phyloP scores from a whole-genome alignment of 2,329 filamentous ascomycete genomes.

The Periconia sp. region DNA sequence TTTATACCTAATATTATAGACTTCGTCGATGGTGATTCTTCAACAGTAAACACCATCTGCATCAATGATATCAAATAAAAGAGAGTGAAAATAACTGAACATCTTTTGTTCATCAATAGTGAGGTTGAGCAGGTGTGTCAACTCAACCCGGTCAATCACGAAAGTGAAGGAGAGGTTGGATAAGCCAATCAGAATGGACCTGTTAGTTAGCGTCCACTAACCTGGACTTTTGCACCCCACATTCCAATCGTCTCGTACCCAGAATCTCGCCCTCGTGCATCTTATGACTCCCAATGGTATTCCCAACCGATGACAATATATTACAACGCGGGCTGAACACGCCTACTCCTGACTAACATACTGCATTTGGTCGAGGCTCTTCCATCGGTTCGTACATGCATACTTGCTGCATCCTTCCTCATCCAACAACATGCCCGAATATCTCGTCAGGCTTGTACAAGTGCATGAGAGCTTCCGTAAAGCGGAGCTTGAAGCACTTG shows the following conservation, averaged over 20 bases:
- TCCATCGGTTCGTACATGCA: background rate
- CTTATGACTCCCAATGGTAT: background rate
- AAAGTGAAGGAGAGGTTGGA: background rate
- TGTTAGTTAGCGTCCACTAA: background rate
- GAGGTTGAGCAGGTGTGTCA: too few species aligned
- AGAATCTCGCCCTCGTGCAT: too few species aligned
- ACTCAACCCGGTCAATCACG: too few species aligned
- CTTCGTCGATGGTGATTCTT: too few species aligned
- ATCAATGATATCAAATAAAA: too few species aligned
- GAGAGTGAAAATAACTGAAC: too few species aligned
- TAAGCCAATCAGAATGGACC: background rate
- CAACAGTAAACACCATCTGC: too few species aligned
- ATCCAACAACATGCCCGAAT: slow-evolving; percentile 59
- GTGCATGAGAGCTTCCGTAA: slow-evolving; percentile 87
- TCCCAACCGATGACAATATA: background rate
- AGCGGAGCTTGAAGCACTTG: slow-evolving; percentile 81
- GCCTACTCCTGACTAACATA: background rate
- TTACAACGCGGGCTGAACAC: too few species aligned
- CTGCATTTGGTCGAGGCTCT: background rate
- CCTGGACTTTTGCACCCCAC: background rate
- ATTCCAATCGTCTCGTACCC: background rate
- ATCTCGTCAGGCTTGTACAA: slow-evolving; percentile 86
- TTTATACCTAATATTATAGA: too few species aligned
- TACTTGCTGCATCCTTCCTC: background rate
- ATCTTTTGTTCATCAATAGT: too few species aligned